Base-by-base conservation (phyloP, 352 stramenopile genomes). In the Pilasporangium apinafurcum region DNA sequence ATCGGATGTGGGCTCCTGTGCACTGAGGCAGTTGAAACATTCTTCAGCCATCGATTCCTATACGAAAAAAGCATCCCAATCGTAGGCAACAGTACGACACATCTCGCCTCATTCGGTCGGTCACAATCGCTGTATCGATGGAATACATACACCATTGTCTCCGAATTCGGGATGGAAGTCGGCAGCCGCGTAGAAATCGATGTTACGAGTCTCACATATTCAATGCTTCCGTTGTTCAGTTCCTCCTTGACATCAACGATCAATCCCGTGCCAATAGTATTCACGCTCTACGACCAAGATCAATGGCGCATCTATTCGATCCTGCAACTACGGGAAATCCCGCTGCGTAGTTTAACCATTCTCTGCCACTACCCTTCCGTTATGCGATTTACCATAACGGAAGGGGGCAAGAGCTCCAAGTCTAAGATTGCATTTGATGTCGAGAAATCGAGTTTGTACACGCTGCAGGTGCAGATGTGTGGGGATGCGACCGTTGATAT, bases 261-360 rank as follows among this genome's bases (percentile, higher is more conserved):
- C n/a, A n/a, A n/a, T n/a, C n/a, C n/a, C n/a, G 53, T 68, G n/a
- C 67, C 71, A 2, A 47, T 84, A 14, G 67, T 74, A 22, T 77
- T 84, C 33, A 65, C 72, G 20, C 45, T 88, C 26, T 83, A 83
- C 37, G 63, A 83, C 37, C 58, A 58, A 28, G 64, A 80, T 22
- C 75, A 88, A 43, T 88, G 75, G 71, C 62, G 63, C 8, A 50
- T 65, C 17, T 85, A 81, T 35, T 59, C 69, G 8, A 64, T 84
- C 47, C 47, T 86, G n/a, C 59, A 68, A 32, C 52, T 83, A 35
- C 70, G 67, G 5, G 74, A 83, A 17, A 62, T 83, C 49, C 62
- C 74, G 26, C 64, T 86, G 34, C 72, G 68, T 36, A 75, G 53
- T 18, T 58, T 63, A 10, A 68, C 60, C 17, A 58, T 83, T 33